Evolutionary conservation across 805 yeast species (phyloP).

Genomic region (Candida sakaeoensis): DNA sequence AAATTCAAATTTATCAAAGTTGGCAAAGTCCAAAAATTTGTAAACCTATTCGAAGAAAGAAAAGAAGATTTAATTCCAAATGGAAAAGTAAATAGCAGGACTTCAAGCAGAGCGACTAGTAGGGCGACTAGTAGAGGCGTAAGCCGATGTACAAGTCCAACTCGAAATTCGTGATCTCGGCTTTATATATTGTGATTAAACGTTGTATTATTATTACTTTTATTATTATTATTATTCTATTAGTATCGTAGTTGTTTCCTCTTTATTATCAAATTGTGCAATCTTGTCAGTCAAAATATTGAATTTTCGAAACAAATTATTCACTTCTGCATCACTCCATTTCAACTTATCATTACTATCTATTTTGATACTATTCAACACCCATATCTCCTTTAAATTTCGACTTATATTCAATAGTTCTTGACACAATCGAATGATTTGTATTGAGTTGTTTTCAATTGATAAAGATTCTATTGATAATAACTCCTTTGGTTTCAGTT

Average conservation of each 20-base stretch:
- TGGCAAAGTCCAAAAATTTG: conserved; percentile 45
- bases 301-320: conserved; percentile 29
- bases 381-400: conserved; percentile 53
- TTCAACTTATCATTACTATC: conserved; percentile 12
- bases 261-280: conserved; percentile 16
- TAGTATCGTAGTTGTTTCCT: background rate
- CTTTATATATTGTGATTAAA: conserved; percentile 1
- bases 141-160: conserved; percentile 8
- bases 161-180: background rate
- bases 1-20: conserved; percentile 43
- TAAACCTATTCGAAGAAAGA: conserved; percentile 38
- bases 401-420: conserved; percentile 49
- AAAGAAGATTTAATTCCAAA: background rate
- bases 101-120: conserved; percentile 3
- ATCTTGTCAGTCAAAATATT: conserved; percentile 31
- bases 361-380: conserved; percentile 49
- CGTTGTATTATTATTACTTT: conserved; percentile 9
- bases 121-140: conserved; percentile 2
- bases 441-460: conserved; percentile 50
- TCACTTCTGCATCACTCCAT: conserved; percentile 19
- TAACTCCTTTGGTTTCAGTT: conserved; percentile 38
- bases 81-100: conserved; percentile 7
- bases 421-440: conserved; percentile 49
- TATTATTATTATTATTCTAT: background rate
- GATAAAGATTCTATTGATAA: conserved; percentile 53